Conservation (phyloP, 208 protist genomes). For the Trypanosoma conorhini region DNA sequence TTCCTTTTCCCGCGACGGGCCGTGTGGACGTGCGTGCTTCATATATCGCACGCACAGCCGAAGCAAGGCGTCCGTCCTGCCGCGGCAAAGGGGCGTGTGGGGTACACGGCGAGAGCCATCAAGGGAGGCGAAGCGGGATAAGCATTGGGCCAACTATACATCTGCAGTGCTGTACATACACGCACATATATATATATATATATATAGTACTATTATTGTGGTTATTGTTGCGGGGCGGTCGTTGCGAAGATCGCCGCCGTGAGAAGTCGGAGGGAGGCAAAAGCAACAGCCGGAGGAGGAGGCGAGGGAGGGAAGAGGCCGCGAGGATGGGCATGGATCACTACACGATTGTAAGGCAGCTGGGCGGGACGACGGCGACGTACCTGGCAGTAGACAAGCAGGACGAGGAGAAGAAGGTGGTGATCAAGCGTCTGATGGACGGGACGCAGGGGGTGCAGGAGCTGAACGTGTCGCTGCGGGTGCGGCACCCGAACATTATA, state of each 20-base stretch:
- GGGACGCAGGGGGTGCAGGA: conserved; percentile 75
- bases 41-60: no score
- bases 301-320: conserved; percentile 1
- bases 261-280: neutral
- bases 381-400: conserved; percentile 71
- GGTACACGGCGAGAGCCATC: neutral
- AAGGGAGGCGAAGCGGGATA: neutral
- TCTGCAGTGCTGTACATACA: no score
- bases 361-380: conserved; percentile 80
- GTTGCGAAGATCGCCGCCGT: neutral
- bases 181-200: neutral
- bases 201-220: neutral
- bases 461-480: conserved; percentile 68
- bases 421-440: conserved; percentile 79
- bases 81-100: neutral
- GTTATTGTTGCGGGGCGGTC: neutral
- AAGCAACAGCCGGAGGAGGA: conserved; percentile 4
- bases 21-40: neutral
- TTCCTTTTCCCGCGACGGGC: no score
- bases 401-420: conserved; percentile 50
- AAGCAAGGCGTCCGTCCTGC: no score
- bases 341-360: conserved; percentile 69
- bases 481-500: conserved; percentile 82
- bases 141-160: neutral
- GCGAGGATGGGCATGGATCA: conserved; percentile 81